A percentile compares a stretch with the other conserved stretches of the same genome.
Conservation (phyloP, 75 land plant genomes). For the Sequoiadendron giganteum region DNA sequence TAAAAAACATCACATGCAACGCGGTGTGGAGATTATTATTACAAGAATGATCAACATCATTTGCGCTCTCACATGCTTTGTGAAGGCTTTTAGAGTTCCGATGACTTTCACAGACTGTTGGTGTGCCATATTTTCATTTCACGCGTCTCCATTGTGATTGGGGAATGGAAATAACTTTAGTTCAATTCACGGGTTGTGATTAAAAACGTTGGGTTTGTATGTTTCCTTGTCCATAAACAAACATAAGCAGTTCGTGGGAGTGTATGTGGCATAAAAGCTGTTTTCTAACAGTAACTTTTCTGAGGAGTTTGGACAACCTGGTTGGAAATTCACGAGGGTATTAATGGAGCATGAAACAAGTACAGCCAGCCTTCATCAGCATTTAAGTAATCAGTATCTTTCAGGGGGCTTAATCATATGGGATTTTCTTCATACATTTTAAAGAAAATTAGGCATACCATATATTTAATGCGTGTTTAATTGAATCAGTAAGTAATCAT, state of each 20-base stretch:
- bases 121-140: not conserved
- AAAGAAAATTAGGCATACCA: too few relatives aligned
- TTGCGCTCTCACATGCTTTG: not conserved
- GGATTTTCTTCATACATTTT: not conserved
- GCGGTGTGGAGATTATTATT: not conserved
- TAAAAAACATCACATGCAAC: not conserved
- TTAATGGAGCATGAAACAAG: not conserved
- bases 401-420: not conserved
- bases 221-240: not conserved
- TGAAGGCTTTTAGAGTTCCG: not conserved
- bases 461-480: too few relatives aligned
- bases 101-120: constrained; percentile 2
- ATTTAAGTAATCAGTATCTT: not conserved
- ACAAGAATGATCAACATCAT: not conserved
- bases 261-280: too few relatives aligned
- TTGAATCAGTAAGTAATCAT: too few relatives aligned
- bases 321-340: not conserved
- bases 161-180: too few relatives aligned
- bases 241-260: too few relatives aligned
- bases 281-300: too few relatives aligned
- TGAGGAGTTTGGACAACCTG: too few relatives aligned
- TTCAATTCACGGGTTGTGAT: not conserved
- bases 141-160: too few relatives aligned
- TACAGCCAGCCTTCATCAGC: not conserved
- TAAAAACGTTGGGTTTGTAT: not conserved